These are phyloP conservation scores for Alectoria sarmentosa DNA, from an alignment of 495 filamentous ascomycete genomes.

Conservation along the genomic window DNA sequence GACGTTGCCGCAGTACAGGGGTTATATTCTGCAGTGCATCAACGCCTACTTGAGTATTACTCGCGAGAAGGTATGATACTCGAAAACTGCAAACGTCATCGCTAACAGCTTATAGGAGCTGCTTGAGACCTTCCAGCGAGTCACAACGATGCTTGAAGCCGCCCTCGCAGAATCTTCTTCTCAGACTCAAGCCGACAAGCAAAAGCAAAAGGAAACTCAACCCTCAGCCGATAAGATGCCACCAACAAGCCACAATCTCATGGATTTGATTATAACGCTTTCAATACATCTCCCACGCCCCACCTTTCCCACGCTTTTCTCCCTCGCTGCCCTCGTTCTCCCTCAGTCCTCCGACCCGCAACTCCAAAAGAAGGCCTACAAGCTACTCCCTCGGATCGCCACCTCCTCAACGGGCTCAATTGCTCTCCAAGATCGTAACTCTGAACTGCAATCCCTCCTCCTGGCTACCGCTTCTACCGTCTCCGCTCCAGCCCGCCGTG, in stretches of 20 bases:
- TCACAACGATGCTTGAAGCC: conserved; percentile 72
- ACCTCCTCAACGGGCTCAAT: conserved; percentile 64
- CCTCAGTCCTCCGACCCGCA: conserved; percentile 69
- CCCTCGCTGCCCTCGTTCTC: conserved; percentile 72
- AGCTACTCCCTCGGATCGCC: conserved; percentile 83
- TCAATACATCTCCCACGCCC: conserved; percentile 83
- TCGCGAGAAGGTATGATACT: conserved; percentile 46
- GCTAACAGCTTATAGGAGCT: conserved; percentile 50
- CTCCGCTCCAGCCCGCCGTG: conserved; percentile 71
- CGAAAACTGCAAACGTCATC: neutral
- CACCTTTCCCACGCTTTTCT: conserved; percentile 74
- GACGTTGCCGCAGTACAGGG: conserved; percentile 85
- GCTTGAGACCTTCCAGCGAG: conserved; percentile 77
- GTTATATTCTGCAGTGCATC: conserved; percentile 84
- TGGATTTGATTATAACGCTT: conserved; percentile 93
- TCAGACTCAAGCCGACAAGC: conserved; percentile 46
- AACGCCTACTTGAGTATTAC: conserved; percentile 90
- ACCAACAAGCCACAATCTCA: conserved; percentile 87
- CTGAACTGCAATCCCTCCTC: conserved; percentile 71
- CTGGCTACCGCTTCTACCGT: conserved; percentile 72
- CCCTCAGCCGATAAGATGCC: conserved; percentile 66
- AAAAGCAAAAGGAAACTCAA: conserved; percentile 50
- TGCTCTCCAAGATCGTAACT: conserved; percentile 63
- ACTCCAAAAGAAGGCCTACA: conserved; percentile 99
- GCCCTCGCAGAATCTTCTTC: conserved; percentile 56